phyloP scores from a whole-genome alignment of 441 rosid species.

The Pelargonium australe region DNA sequence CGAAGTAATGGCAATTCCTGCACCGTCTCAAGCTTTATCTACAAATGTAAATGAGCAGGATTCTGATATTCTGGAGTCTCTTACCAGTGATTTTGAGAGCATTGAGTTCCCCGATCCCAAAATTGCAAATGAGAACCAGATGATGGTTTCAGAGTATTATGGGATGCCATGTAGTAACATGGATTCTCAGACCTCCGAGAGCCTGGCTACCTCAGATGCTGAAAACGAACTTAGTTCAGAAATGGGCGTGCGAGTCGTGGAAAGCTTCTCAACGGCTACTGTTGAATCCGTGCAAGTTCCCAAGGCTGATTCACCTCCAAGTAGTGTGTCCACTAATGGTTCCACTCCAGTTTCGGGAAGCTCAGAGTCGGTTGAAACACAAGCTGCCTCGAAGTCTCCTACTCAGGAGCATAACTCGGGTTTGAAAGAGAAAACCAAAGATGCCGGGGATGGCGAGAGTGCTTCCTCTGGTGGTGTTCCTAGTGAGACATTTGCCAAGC shows the following conservation, averaged over 20 bases:
- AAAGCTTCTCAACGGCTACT: constrained; percentile 41
- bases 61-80: constrained; percentile 40
- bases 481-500: constrained; percentile 38
- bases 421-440: constrained; percentile 32
- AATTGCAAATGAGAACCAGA: constrained; percentile 68
- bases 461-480: constrained; percentile 45
- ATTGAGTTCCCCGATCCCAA: constrained; percentile 98
- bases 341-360: constrained; percentile 55
- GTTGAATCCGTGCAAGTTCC: constrained; percentile 41
- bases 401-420: constrained; percentile 42
- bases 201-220: constrained; percentile 50
- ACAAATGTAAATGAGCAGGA: constrained; percentile 37
- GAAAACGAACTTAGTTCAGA: constrained; percentile 49
- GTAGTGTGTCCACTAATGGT: constrained; percentile 61
- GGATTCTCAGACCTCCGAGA: constrained; percentile 62
- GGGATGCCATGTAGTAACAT: constrained; percentile 47
- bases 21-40: constrained; percentile 35
- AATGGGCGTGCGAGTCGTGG: constrained; percentile 35
- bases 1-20: constrained; percentile 68
- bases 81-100: constrained; percentile 53
- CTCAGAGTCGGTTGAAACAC: constrained; percentile 47
- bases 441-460: constrained; percentile 38
- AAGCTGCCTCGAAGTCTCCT: constrained; percentile 37
- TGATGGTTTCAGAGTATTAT: constrained; percentile 92
- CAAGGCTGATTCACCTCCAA: constrained; percentile 71